Base-by-base conservation (phyloP, 2,329 filamentous ascomycete genomes). In the Ophiocordyceps camponoti-saundersi region DNA sequence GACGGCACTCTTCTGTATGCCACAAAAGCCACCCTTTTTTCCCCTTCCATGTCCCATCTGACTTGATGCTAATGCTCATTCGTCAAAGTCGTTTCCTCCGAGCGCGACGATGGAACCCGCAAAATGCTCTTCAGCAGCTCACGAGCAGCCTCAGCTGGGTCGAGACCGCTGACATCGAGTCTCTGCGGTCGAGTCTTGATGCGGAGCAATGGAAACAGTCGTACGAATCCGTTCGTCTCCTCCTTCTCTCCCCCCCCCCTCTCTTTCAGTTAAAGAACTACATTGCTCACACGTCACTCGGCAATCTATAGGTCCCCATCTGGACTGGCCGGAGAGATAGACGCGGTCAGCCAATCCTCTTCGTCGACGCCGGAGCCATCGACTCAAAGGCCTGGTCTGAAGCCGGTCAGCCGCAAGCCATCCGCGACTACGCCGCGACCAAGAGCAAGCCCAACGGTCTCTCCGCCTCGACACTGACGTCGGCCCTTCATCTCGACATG, bases 241-340 rank as follows among this genome's bases (percentile, higher is more conserved):
- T 48, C 44, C 50, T 13, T 7, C 29, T 13, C 11, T 3, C 11
- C 30, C 23, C 45, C 47, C 29, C 30, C 18, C 29, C 21, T 18
- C 3, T 12, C 2, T 21, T 12, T 8, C n/a, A 18, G n/a, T 2
- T 21, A 21, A 8, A 18, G 18, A 20, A 13, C n/a, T n/a, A n/a
- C n/a, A n/a, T n/a, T n/a, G n/a, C n/a, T n/a, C n/a, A n/a, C n/a
- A n/a, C n/a, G n/a, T n/a, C n/a, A n/a, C n/a, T n/a, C n/a, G 2
- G 29, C 43, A 11, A 36, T 23, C 57, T 89, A 83, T 95, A 95
- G 29, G n/a, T 36, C 59, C 88, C 89, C 22, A 87, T 95, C 77
- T 95, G 88, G 85, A 93, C 86, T 20, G 90, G 90, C 47, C 83
- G 88, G 53, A 79, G 89, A 54, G 90, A 95, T 65, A 83, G 79